phyloP scores from a whole-genome alignment of 495 filamentous ascomycete species.

The Hyaloscypha hepaticicola region DNA sequence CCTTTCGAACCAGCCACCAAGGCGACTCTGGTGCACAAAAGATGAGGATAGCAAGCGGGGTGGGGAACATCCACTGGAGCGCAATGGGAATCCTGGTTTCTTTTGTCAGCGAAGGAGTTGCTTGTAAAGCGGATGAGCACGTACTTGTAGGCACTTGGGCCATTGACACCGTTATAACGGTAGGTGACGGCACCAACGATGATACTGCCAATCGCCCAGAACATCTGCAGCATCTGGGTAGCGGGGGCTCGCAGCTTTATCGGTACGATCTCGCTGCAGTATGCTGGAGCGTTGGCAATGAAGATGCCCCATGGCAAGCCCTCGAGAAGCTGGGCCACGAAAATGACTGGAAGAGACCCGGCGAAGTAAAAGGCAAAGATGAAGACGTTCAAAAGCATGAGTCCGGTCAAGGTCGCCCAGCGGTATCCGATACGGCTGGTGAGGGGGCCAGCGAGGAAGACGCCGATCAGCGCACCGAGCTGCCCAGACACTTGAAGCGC shows the following conservation, averaged over 20 bases:
- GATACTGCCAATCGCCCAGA: slow-evolving; percentile 67
- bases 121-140: slow-evolving; percentile 36
- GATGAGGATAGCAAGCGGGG: slow-evolving; percentile 43
- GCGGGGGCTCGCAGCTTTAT: slow-evolving; percentile 17
- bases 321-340: slow-evolving; percentile 53
- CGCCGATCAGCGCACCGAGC: slow-evolving; percentile 69
- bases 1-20: slow-evolving; percentile 59
- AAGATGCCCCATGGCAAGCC: slow-evolving; percentile 74
- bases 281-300: slow-evolving; percentile 51
- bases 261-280: slow-evolving; percentile 34
- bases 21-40: slow-evolving; percentile 48
- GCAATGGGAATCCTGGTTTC: slow-evolving; percentile 55
- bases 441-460: slow-evolving; percentile 55
- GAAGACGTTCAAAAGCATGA: slow-evolving; percentile 42
- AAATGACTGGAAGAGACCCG: slow-evolving; percentile 43
- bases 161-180: slow-evolving; percentile 2
- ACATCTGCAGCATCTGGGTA: slow-evolving; percentile 51
- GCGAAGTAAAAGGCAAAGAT: slow-evolving; percentile 56
- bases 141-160: slow-evolving; percentile 16
- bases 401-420: slow-evolving; percentile 43
- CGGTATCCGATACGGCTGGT: slow-evolving; percentile 47
- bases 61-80: slow-evolving; percentile 56
- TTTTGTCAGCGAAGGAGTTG: slow-evolving; percentile 30
- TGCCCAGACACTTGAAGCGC: slow-evolving; percentile 65
- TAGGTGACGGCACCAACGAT: slow-evolving; percentile 59